Conservation (phyloP, 179 eudicot species). For the Patellifolia procumbens region DNA sequence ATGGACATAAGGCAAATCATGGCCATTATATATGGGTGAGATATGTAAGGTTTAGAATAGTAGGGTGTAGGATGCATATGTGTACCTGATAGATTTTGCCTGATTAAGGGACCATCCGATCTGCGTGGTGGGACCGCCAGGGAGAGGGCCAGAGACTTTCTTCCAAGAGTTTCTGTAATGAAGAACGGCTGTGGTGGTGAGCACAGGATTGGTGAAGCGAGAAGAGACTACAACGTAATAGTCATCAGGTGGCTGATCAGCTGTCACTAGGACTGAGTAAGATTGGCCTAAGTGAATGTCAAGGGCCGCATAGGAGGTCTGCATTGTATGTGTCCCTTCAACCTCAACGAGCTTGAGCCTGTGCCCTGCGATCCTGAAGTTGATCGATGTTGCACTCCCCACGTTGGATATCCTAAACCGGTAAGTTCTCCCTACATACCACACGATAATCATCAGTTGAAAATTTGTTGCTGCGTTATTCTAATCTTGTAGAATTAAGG, state of each 20-base stretch:
- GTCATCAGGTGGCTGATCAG: constrained; percentile 74
- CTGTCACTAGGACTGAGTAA: constrained; percentile 73
- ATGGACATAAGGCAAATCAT: no score
- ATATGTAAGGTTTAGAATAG: neutral
- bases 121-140: constrained; percentile 75
- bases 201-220: constrained; percentile 70
- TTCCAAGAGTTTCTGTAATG: constrained; percentile 75
- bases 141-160: constrained; percentile 65
- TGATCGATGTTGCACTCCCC: constrained; percentile 63
- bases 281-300: constrained; percentile 95
- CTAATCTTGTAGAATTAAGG: no score
- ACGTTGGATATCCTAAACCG: constrained; percentile 79
- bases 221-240: constrained; percentile 79
- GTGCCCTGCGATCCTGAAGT: constrained; percentile 78
- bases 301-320: constrained; percentile 56
- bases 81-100: constrained; percentile 76
- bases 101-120: constrained; percentile 68
- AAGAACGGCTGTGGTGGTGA: constrained; percentile 70
- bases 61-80: neutral
- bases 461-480: no score
- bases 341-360: constrained; percentile 65
- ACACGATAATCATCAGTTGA: no score
- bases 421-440: constrained; percentile 60
- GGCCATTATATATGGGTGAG: no score
- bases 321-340: constrained; percentile 82